phyloP scores from a whole-genome alignment of 148 eudicot species.

The Heliamphora exappendiculata region DNA sequence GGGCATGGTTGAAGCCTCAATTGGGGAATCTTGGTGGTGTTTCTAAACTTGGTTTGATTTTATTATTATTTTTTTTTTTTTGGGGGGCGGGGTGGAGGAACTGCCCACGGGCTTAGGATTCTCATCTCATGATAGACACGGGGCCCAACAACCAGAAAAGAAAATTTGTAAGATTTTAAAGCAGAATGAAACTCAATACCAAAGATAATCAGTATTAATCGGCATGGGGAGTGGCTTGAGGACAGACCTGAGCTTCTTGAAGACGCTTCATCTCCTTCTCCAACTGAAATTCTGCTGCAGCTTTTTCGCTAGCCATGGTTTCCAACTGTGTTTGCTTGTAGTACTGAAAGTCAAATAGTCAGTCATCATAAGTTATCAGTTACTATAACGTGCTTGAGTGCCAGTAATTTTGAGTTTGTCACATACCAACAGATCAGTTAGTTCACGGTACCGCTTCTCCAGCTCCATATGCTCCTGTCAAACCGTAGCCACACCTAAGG shows the following conservation, averaged over 20 bases:
- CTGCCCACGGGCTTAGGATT: background rate
- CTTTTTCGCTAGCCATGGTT: constrained; percentile 95
- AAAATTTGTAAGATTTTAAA: background rate
- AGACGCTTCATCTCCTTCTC: constrained; percentile 89
- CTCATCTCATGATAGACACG: too few species aligned
- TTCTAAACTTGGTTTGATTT: too few species aligned
- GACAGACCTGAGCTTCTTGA: constrained; percentile 82
- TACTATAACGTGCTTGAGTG: background rate
- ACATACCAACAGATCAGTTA: constrained; percentile 89
- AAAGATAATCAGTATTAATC: background rate
- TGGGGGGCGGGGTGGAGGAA: background rate
- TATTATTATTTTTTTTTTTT: background rate
- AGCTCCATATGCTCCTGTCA: constrained; percentile 96
- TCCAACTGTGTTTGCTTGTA: constrained; percentile 99
- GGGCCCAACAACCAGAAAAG: too few species aligned
- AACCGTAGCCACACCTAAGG: background rate
- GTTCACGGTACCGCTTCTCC: constrained; percentile 94
- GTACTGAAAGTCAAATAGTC: constrained; percentile 37
- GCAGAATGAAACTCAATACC: background rate
- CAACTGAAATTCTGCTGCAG: constrained; percentile 97
- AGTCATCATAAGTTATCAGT: background rate
- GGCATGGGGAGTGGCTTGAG: background rate
- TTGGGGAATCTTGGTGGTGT: too few species aligned
- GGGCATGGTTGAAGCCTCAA: background rate
- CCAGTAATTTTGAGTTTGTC: background rate